A percentile compares a stretch with the other conserved stretches of the same genome.
Conservation (phyloP, 805 yeast genomes). For the Dipodascus geniculatus region DNA sequence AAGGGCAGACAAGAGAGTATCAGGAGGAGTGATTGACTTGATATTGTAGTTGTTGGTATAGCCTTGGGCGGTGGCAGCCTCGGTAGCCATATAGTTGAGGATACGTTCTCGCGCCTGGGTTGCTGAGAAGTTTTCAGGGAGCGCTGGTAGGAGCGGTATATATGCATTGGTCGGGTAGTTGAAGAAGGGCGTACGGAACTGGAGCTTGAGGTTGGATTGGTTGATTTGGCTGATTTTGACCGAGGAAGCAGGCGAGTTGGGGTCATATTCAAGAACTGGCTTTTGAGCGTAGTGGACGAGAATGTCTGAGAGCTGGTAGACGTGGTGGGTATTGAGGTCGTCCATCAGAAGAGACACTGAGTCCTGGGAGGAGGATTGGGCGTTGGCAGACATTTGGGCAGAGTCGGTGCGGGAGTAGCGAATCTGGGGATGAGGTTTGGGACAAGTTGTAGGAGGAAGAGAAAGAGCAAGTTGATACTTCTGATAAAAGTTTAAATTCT, state of each 20-base stretch:
- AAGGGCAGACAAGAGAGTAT: neutral
- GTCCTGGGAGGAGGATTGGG: too few species aligned
- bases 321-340: neutral
- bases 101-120: neutral
- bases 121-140: neutral
- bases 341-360: neutral
- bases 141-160: neutral
- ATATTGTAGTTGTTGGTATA: neutral
- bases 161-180: neutral
- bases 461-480: neutral
- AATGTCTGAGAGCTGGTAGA: neutral
- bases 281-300: neutral
- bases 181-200: neutral
- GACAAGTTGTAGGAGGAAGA: too few species aligned
- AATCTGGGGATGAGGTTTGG: too few species aligned
- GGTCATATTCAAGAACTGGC: neutral
- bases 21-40: neutral
- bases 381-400: too few species aligned
- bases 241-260: neutral
- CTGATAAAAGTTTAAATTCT: neutral
- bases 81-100: neutral
- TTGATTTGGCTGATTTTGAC: neutral
- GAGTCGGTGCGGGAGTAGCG: too few species aligned
- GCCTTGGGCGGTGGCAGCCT: neutral
- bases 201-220: neutral